These are phyloP conservation scores for Ustilago crameri DNA, from an alignment of 1,284 basidiomycete species.

Conservation along the genomic window DNA sequence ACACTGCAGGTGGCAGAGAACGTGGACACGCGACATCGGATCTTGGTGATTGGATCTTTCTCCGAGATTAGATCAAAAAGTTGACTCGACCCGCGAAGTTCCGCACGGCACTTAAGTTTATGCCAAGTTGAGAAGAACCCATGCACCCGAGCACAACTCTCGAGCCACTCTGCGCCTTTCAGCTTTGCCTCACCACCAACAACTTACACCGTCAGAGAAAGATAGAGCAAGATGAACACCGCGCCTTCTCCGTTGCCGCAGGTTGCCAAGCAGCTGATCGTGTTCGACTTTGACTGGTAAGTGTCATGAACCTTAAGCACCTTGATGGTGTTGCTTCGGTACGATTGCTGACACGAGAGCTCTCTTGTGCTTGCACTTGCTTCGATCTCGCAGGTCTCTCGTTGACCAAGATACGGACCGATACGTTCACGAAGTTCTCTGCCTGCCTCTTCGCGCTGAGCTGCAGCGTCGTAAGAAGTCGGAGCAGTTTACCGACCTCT, in stretches of 20 bases:
- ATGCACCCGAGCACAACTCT: background rate
- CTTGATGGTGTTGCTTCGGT: background rate
- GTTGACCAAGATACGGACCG: constrained; percentile 97
- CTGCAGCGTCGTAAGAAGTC: constrained; percentile 77
- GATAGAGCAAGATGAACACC: constrained; percentile 24
- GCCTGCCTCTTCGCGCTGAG: constrained; percentile 82
- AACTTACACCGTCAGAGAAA: background rate
- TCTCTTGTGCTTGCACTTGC: too few species aligned
- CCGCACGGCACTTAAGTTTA: background rate
- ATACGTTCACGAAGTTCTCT: constrained; percentile 93
- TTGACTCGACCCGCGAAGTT: constrained; percentile 1
- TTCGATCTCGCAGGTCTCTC: constrained; percentile 51
- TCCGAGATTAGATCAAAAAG: constrained; percentile 3
- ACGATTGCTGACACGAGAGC: background rate
- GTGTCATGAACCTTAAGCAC: constrained; percentile 38
- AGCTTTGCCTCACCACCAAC: constrained; percentile 5
- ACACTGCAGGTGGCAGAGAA: background rate
- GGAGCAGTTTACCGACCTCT: constrained; percentile 88
- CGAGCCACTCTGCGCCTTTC: background rate
- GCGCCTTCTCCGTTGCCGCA: constrained; percentile 47
- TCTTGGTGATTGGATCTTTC: background rate
- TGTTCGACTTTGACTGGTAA: constrained; percentile 98
- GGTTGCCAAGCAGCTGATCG: constrained; percentile 76
- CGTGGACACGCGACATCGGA: background rate
- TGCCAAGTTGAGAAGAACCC: background rate